Base-by-base conservation (phyloP, 768 basidiomycete genomes). In the Phaeotremella fagi region DNA sequence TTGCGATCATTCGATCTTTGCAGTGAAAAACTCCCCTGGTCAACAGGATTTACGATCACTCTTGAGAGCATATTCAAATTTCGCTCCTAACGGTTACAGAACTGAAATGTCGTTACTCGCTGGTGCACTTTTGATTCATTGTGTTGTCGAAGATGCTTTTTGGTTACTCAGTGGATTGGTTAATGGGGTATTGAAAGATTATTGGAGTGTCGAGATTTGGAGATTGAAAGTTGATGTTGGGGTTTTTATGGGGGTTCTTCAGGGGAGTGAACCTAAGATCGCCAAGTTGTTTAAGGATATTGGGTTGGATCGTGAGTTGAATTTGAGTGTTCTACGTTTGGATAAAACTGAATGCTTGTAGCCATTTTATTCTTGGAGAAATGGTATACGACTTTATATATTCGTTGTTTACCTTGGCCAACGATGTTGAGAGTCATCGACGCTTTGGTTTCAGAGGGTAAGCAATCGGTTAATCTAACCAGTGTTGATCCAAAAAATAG, bases 101-200 rank as follows among this genome's bases (percentile, higher is more conserved):
- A 37, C 71, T 29, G 60, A 63, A 41, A 63, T 67, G 61, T 48
- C 63, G 12, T 54, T 68, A 11, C 52, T 70, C 5, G 68, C 59
- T 7, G 68, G 68, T 1, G 58, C 59, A 22, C 36, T 70, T 2
- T 50, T 70, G 9, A 70, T 70, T n/a, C 68, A 70, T 42, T 67
- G 63, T 51, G 65, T 67, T 2, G 68, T 61, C 11, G 72, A 71
- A 53, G 70, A 74, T 36, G 62, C 64, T 2, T 74, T 70, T 38
- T 68, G 66, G 66, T 51, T 72, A 9, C 57, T 69, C 18, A 48
- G 53, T 15, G 66, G 65, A 4, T 56, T 74, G 22, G 54, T 74
- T 29, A 61, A 66, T 46, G 56, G 60, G 5, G 46, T 61, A 18
- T 25, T 60, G 47, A 63, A 54, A 44, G 64, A 66, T 41, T 70